A percentile compares a stretch with the other conserved stretches of the same genome.
Conservation (phyloP, 192 early-diverging fungal species). For the Mortierella antarctica region DNA sequence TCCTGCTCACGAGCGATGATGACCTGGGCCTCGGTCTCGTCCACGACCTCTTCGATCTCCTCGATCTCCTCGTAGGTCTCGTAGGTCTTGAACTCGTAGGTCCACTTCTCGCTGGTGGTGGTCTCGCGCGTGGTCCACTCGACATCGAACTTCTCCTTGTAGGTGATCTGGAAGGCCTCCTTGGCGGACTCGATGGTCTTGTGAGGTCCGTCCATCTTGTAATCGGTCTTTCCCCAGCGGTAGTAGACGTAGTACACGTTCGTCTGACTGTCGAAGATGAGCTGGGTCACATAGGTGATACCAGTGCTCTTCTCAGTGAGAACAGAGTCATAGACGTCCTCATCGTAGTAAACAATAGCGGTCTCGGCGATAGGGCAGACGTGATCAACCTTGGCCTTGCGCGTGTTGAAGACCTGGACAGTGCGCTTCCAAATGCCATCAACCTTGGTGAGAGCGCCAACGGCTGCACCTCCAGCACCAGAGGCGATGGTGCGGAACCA, state of each 20-base stretch:
- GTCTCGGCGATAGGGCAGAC: constrained; percentile 24
- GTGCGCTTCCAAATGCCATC: constrained; percentile 42
- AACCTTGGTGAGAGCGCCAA: constrained; percentile 4
- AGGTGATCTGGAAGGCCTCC: constrained; percentile 20
- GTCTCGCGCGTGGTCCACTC: constrained; percentile 24
- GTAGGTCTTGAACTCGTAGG: constrained; percentile 9
- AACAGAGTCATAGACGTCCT: constrained; percentile 38
- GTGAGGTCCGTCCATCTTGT: constrained; percentile 31
- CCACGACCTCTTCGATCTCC: constrained; percentile 8
- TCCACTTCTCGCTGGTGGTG: neutral
- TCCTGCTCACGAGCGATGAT: constrained; percentile 6
- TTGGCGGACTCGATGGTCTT: constrained; percentile 28
- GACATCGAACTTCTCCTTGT: constrained; percentile 27
- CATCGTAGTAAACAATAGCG: constrained; percentile 30
- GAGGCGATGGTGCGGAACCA: constrained; percentile 17
- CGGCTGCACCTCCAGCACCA: neutral
- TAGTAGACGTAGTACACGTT: constrained; percentile 27
- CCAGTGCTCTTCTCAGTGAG: constrained; percentile 26
- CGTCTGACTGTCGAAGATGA: constrained; percentile 14
- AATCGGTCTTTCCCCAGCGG: constrained; percentile 28
- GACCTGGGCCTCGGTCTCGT: neutral
- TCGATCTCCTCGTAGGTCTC: constrained; percentile 14
- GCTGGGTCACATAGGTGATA: constrained; percentile 20
- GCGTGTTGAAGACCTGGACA: constrained; percentile 26
- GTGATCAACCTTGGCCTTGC: constrained; percentile 29